Evolutionary conservation across 2,329 filamentous ascomycete genomes (phyloP).

Genomic region (Talaromyces piceae): DNA sequence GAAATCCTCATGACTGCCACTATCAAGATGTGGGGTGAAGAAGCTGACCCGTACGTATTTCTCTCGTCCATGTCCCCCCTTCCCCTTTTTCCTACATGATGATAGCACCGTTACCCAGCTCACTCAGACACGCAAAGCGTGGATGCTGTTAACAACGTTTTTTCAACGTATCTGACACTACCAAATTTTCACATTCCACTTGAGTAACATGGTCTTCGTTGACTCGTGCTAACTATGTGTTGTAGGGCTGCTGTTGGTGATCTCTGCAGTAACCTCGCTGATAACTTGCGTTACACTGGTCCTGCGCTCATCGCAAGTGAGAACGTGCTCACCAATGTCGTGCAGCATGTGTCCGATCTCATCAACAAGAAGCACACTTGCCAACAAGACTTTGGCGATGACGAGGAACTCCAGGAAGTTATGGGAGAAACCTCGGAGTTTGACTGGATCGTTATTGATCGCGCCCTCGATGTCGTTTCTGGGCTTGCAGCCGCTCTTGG

Average conservation of each 20-base stretch:
- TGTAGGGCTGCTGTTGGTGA: constrained; percentile 79
- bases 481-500: constrained; percentile 79
- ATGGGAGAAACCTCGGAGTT: constrained; percentile 83
- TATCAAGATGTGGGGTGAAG: constrained; percentile 77
- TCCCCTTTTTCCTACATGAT: constrained; percentile 54
- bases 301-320: constrained; percentile 72
- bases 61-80: background rate
- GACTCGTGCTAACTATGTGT: constrained; percentile 9
- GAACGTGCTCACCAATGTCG: constrained; percentile 66
- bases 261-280: constrained; percentile 87
- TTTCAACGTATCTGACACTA: constrained; percentile 36
- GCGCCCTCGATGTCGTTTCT: constrained; percentile 81
- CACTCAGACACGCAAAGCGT: constrained; percentile 88
- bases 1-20: constrained; percentile 80
- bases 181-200: constrained; percentile 13
- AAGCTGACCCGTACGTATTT: constrained; percentile 79
- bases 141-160: constrained; percentile 79
- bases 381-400: constrained; percentile 80
- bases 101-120: constrained; percentile 97
- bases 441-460: constrained; percentile 95
- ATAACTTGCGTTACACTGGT: constrained; percentile 83
- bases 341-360: constrained; percentile 67
- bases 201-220: background rate
- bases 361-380: constrained; percentile 87
- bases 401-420: constrained; percentile 66